Evolutionary conservation across 2,329 filamentous ascomycete species (phyloP).

Genomic region (Leptosphaerulina australis): DNA sequence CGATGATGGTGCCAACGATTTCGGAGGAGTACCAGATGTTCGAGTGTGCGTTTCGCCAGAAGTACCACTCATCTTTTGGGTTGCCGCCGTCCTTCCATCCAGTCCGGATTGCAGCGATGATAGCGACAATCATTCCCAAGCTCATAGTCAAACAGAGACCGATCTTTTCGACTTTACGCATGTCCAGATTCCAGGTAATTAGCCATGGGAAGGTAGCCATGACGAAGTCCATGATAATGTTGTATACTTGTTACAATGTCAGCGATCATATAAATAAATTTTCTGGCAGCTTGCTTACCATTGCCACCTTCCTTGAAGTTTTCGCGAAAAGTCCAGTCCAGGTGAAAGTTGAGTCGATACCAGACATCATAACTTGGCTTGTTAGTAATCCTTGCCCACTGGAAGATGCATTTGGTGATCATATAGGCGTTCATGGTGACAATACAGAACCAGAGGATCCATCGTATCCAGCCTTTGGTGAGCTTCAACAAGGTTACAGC

Average conservation of each 20-base stretch:
- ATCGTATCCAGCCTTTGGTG: constrained; percentile 53
- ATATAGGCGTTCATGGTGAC: constrained; percentile 57
- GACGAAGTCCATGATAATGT: constrained; percentile 61
- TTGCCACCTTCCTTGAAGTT: constrained; percentile 60
- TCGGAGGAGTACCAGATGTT: constrained; percentile 60
- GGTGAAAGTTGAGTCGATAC: constrained; percentile 57
- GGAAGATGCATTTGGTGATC: constrained; percentile 56
- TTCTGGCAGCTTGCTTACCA: constrained; percentile 42
- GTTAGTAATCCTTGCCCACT: constrained; percentile 58
- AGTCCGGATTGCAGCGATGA: constrained; percentile 57
- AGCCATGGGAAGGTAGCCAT: constrained; percentile 59
- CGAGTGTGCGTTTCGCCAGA: constrained; percentile 56
- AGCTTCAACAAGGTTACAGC: constrained; percentile 51
- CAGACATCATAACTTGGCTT: constrained; percentile 54
- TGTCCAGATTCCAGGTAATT: constrained; percentile 57
- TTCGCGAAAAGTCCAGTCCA: constrained; percentile 49
- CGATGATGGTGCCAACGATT: constrained; percentile 61
- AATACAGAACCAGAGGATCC: constrained; percentile 59
- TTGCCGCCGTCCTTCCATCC: constrained; percentile 59
- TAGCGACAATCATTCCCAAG: constrained; percentile 57
- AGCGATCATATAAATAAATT: neutral
- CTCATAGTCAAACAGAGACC: constrained; percentile 60
- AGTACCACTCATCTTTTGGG: constrained; percentile 54
- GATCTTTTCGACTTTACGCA: constrained; percentile 57
- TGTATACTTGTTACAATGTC: constrained; percentile 53